Conservation (phyloP, 192 early-diverging fungal genomes). For the Backusella tarrabulga region DNA sequence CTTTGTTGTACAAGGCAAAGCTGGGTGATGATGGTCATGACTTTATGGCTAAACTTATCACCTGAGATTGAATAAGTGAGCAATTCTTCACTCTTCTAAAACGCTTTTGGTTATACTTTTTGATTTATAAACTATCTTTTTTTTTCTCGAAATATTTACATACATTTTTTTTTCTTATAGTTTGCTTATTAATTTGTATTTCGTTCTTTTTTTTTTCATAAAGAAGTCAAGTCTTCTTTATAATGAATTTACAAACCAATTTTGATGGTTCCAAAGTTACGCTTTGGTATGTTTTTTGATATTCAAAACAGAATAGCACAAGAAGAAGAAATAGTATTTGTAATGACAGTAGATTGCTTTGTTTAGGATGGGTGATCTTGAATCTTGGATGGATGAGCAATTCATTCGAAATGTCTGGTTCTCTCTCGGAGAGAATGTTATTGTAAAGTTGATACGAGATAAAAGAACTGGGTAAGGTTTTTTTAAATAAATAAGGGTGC, state of each 20-base stretch:
- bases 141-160: neutral
- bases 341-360: neutral
- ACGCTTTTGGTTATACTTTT: neutral
- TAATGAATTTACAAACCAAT: neutral
- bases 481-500: neutral
- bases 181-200: neutral
- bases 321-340: neutral
- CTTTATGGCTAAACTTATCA: neutral
- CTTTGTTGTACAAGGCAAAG: neutral
- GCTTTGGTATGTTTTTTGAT: neutral
- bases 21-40: neutral
- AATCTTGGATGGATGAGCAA: conserved; percentile 96
- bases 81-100: neutral
- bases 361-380: conserved; percentile 89
- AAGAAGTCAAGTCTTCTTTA: neutral
- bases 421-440: conserved; percentile 75
- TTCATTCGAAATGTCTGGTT: conserved; percentile 86
- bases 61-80: neutral
- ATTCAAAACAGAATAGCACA: neutral
- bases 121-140: neutral
- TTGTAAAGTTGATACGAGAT: conserved; percentile 93
- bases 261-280: neutral
- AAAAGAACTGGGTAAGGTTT: conserved; percentile 73
- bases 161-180: too few species aligned
- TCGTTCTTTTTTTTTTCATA: neutral